Evolutionary conservation across 2,329 filamentous ascomycete genomes (phyloP).

Genomic region (Claviceps cyperi): DNA sequence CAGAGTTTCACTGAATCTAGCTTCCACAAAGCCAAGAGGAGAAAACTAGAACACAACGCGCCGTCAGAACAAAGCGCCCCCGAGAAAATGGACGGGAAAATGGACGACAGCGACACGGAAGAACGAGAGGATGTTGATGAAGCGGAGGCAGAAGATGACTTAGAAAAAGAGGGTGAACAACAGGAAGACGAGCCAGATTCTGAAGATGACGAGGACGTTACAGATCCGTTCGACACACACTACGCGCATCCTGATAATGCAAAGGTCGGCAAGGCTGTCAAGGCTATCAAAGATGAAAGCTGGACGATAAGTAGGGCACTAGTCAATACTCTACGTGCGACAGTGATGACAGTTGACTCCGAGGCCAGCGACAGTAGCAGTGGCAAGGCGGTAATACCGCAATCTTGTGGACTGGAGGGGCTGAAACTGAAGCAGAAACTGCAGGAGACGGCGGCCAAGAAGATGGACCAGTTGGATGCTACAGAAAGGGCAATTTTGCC

Average conservation of each 20-base stretch:
- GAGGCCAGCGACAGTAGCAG: slow-evolving; percentile 9
- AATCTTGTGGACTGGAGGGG: slow-evolving; percentile 44
- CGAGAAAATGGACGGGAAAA: not conserved
- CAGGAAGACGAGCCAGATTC: slow-evolving; percentile 22
- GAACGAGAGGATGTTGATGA: slow-evolving; percentile 13
- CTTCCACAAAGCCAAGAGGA: slow-evolving; percentile 36
- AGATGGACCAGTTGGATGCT: slow-evolving; percentile 42
- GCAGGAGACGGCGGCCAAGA: slow-evolving; percentile 34
- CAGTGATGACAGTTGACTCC: slow-evolving; percentile 31
- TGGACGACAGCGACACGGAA: slow-evolving; percentile 26
- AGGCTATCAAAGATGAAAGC: slow-evolving; percentile 31
- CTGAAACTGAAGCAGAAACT: slow-evolving; percentile 47
- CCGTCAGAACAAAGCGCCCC: slow-evolving; percentile 11
- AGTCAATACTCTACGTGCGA: slow-evolving; percentile 31
- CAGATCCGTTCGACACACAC: slow-evolving; percentile 69
- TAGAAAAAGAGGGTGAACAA: slow-evolving; percentile 6
- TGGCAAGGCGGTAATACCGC: slow-evolving; percentile 16
- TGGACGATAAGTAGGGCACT: slow-evolving; percentile 36
- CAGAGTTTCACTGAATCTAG: slow-evolving; percentile 37
- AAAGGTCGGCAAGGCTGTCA: slow-evolving; percentile 38
- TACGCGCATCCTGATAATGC: slow-evolving; percentile 56
- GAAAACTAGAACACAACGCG: slow-evolving; percentile 35
- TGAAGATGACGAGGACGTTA: slow-evolving; percentile 36
- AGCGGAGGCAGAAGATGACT: slow-evolving; percentile 11
- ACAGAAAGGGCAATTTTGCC: slow-evolving; percentile 53